These are phyloP conservation scores for Tetrahymena borealis DNA, from an alignment of 73 alveolate species.

Conservation along the genomic window DNA sequence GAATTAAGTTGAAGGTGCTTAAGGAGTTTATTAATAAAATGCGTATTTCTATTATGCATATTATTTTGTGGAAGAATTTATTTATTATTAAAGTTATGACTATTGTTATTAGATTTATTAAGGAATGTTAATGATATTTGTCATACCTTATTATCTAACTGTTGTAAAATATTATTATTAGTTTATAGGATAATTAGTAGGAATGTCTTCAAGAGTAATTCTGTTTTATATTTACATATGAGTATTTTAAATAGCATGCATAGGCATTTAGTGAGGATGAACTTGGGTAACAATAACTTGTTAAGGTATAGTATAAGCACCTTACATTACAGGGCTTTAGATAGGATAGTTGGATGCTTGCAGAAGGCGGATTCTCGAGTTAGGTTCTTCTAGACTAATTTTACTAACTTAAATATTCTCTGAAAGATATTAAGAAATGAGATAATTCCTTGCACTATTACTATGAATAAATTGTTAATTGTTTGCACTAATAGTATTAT, in stretches of 20 bases:
- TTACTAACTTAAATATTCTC: neutral
- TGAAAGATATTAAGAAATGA: neutral
- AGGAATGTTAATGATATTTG: neutral
- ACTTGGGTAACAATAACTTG: neutral
- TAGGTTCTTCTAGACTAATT: neutral
- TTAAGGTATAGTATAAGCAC: neutral
- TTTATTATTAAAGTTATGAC: neutral
- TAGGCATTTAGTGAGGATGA: neutral
- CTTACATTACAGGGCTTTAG: neutral
- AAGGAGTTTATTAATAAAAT: too few relatives aligned
- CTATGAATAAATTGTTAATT: too few relatives aligned
- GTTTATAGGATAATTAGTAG: neutral
- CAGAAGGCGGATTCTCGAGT: neutral
- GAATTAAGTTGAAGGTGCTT: too few relatives aligned
- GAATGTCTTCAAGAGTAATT: neutral
- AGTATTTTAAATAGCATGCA: neutral
- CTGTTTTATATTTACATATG: neutral
- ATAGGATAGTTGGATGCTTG: neutral
- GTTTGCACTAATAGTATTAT: too few relatives aligned
- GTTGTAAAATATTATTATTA: neutral
- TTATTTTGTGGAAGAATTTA: neutral
- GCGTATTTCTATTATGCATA: too few relatives aligned
- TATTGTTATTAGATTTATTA: neutral
- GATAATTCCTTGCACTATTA: too few relatives aligned
- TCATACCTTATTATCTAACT: neutral